Conservation (phyloP, 345 rosid species). For the Euphorbia lathyris region DNA sequence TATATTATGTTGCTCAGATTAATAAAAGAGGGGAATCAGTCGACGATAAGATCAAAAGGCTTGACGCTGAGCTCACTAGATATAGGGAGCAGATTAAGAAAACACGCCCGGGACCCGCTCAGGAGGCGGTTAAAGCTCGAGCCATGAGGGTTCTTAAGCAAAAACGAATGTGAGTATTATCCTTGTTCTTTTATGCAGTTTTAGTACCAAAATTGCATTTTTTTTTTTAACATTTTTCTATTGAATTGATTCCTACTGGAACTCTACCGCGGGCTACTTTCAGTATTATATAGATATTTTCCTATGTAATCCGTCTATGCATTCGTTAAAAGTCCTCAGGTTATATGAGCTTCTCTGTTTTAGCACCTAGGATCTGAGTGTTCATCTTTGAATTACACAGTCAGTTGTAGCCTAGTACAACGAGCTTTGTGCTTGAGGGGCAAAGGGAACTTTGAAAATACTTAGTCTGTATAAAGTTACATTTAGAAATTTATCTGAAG, state of each 20-base stretch:
- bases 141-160: conserved; percentile 92
- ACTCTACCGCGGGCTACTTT: background rate
- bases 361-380: no score
- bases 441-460: no score
- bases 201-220: background rate
- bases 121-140: conserved; percentile 82
- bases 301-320: no score
- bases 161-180: conserved; percentile 61
- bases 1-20: conserved; percentile 37
- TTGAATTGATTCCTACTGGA: background rate
- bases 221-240: background rate
- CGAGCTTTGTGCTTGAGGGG: no score
- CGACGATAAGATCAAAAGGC: conserved; percentile 79
- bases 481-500: no score
- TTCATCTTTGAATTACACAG: no score
- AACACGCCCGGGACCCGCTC: conserved; percentile 92
- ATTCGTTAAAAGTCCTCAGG: no score
- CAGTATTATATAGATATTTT: background rate
- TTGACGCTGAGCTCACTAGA: conserved; percentile 66
- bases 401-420: no score
- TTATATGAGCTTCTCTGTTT: no score
- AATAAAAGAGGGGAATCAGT: conserved; percentile 87
- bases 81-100: conserved; percentile 84
- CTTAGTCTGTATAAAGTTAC: no score
- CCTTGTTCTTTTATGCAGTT: background rate